A percentile compares a stretch with the other conserved stretches of the same genome.
Conservation (phyloP, 2,329 filamentous ascomycete species). For the Harringtonia aguacate region DNA sequence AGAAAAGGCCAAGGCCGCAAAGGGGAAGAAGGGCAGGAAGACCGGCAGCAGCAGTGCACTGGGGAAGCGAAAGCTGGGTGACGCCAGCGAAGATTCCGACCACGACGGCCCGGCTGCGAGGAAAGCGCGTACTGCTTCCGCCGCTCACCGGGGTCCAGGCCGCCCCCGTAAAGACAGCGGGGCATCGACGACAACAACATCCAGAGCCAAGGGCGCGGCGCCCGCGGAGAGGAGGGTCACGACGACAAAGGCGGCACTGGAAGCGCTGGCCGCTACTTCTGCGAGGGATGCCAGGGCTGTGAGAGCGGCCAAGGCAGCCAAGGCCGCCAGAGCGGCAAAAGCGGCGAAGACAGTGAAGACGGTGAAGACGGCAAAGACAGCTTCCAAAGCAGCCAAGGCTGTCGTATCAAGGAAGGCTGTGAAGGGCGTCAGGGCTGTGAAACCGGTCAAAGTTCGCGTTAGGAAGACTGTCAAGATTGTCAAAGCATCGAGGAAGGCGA, state of each 20-base stretch:
- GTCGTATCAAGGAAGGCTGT: conserved; percentile 20
- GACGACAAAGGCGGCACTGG: conserved; percentile 8
- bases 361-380: neutral
- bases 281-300: conserved; percentile 1
- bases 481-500: conserved; percentile 16
- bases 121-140: neutral
- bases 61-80: conserved; percentile 7
- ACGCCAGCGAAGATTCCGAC: conserved; percentile 1
- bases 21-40: neutral
- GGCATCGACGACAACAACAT: too few relatives aligned
- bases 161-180: neutral
- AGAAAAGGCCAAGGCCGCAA: conserved; percentile 4
- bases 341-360: conserved; percentile 10
- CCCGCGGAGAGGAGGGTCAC: neutral
- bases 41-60: neutral
- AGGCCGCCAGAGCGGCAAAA: conserved; percentile 14
- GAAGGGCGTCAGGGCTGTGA: conserved; percentile 17
- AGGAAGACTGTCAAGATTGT: conserved; percentile 14
- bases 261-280: conserved; percentile 4
- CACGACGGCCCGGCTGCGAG: conserved; percentile 2
- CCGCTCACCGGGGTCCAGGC: neutral
- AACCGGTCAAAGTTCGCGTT: neutral
- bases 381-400: conserved; percentile 33
- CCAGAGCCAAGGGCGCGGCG: too few relatives aligned
- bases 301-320: conserved; percentile 10